Conservation (phyloP, 495 filamentous ascomycete genomes). For the Emericellopsis terricola region DNA sequence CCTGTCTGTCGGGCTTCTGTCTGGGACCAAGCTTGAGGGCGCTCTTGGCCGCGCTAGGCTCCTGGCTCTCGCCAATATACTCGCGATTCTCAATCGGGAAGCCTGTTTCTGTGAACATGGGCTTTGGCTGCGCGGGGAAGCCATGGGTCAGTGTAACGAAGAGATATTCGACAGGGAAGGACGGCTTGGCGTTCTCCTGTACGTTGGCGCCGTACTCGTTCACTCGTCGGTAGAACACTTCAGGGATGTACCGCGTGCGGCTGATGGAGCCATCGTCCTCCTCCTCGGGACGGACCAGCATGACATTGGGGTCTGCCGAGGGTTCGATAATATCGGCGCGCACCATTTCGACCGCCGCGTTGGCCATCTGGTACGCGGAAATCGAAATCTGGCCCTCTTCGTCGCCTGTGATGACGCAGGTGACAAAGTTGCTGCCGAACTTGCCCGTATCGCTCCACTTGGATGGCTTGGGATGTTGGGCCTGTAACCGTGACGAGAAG, state of each 20-base stretch:
- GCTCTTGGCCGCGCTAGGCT: slow-evolving; percentile 26
- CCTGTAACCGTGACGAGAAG: slow-evolving; percentile 77
- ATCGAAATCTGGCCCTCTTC: slow-evolving; percentile 76
- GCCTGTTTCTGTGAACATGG: slow-evolving; percentile 44
- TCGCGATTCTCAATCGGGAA: slow-evolving; percentile 91
- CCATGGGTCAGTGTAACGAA: slow-evolving; percentile 93
- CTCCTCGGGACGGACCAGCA: slow-evolving; percentile 89
- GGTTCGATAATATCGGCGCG: slow-evolving; percentile 88
- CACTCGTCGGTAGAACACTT: slow-evolving; percentile 89
- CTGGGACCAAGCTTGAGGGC: slow-evolving; percentile 16
- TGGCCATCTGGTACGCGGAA: slow-evolving; percentile 85
- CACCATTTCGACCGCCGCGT: slow-evolving; percentile 93
- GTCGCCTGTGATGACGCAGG: slow-evolving; percentile 84
- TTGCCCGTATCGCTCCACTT: slow-evolving; percentile 94
- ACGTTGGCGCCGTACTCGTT: slow-evolving; percentile 95
- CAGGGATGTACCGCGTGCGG: slow-evolving; percentile 78
- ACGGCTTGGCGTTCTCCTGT: slow-evolving; percentile 90
- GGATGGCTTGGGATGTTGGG: slow-evolving; percentile 70
- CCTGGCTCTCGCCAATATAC: slow-evolving; percentile 63
- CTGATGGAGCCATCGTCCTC: slow-evolving; percentile 55
- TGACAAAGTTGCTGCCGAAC: slow-evolving; percentile 95
- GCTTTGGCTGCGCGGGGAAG: slow-evolving; percentile 65
- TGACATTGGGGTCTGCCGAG: slow-evolving; percentile 76
- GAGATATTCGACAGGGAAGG: slow-evolving; percentile 92
- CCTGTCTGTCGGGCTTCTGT: slow-evolving; percentile 31